These are phyloP conservation scores for Dacryopinax primogenitus DNA, from an alignment of 768 basidiomycete genomes.

Conservation along the genomic window DNA sequence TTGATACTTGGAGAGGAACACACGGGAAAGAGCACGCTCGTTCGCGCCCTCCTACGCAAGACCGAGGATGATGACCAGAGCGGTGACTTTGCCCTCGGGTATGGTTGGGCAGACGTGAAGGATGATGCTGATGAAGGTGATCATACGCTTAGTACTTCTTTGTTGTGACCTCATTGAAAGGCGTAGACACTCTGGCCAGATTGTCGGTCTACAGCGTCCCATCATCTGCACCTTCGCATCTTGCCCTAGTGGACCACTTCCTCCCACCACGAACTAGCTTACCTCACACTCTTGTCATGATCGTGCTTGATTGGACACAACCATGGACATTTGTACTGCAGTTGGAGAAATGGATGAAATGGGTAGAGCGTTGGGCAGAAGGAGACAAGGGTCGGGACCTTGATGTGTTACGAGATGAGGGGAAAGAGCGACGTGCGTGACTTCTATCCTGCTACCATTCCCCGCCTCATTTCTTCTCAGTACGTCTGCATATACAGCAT, in stretches of 20 bases:
- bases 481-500: constrained; percentile 80
- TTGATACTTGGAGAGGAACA: constrained; percentile 69
- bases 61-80: constrained; percentile 32
- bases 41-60: constrained; percentile 59
- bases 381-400: constrained; percentile 58
- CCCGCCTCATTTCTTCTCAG: constrained; percentile 31
- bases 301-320: constrained; percentile 88
- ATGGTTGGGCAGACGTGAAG: constrained; percentile 79
- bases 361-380: constrained; percentile 72
- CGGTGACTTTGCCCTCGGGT: constrained; percentile 75
- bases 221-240: constrained; percentile 58
- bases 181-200: constrained; percentile 70
- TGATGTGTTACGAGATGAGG: constrained; percentile 65
- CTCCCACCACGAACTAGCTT: constrained; percentile 56
- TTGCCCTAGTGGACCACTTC: constrained; percentile 61
- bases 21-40: constrained; percentile 65
- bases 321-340: constrained; percentile 87
- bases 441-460: constrained; percentile 4
- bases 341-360: constrained; percentile 67
- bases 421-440: constrained; percentile 63
- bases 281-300: constrained; percentile 62
- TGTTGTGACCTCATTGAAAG: neutral
- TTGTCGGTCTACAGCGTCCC: constrained; percentile 87
- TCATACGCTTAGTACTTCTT: constrained; percentile 19
- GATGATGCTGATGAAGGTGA: constrained; percentile 91